Evolutionary conservation across 352 stramenopile genomes (phyloP), one percentile per base, ranked within the genome.

Genomic region (Globisporangium barbulae): DNA sequence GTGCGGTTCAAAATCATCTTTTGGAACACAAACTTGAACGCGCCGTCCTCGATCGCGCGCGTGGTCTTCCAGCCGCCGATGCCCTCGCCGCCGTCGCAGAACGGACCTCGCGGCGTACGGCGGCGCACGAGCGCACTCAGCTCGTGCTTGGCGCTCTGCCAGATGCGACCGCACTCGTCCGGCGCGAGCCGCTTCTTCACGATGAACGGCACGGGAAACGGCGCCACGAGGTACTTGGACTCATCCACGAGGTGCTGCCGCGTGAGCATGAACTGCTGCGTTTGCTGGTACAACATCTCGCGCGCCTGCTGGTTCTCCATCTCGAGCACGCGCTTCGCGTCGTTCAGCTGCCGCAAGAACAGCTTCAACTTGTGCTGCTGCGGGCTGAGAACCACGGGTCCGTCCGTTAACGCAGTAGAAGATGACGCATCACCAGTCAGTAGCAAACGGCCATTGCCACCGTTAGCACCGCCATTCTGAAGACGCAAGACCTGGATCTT

Each of bases 11-110:
- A 42, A n/a, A 69, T 2, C 2, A 60, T 35, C 42, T 69, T 69
- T 39, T 64, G 55, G 39, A 69, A 63, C 30, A 64, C 35, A 25
- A 69, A 69, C 48, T 64, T 63, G 57, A 69, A 69, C 28, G 57
- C 45, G 21, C 63, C 63, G 28, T 69, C 48, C 39, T 69, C 55
- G 3, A 64, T n/a, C 15, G 55, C 48, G 21, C 63, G 63, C 39
- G 57, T 64, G 7, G 48, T 59, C 25, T 55, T 49, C 63, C 63
- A 69, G n/a, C 63, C 63, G 28, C 55, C 58, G 45, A 69, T 58
- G 30, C 22, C 37, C 25, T 55, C 52, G 48, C 48, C 28, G 19
- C 56, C 47, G 2, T 22, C n/a, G 47, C 33, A 44, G 41, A 48
- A 44, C 5, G 21, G 10, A 2, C 44, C 30, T 0, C 25, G 7